These are phyloP conservation scores for Epichloe coenophiala DNA, from an alignment of 2,329 filamentous ascomycete genomes.

Conservation along the genomic window DNA sequence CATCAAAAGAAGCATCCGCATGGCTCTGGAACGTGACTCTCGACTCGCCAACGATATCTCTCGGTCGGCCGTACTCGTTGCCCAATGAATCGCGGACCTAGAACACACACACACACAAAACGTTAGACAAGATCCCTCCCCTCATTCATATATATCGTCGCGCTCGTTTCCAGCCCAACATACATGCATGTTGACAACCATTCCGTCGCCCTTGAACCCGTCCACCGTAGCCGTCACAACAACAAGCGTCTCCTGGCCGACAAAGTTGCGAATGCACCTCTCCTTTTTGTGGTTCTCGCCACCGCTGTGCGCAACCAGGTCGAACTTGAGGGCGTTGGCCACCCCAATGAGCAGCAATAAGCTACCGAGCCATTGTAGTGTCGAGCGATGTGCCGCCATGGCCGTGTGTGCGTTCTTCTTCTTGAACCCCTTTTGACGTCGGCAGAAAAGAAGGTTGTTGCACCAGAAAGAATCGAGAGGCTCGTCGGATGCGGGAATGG, in stretches of 20 bases:
- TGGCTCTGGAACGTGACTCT: constrained; percentile 90
- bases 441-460: constrained; percentile 5
- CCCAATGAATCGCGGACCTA: constrained; percentile 91
- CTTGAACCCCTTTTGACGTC: background rate
- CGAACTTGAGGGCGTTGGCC: constrained; percentile 75
- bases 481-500: background rate
- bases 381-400: constrained; percentile 37
- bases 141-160: background rate
- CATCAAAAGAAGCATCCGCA: constrained; percentile 83
- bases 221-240: constrained; percentile 84
- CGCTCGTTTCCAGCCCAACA: constrained; percentile 16
- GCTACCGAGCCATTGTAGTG: constrained; percentile 46
- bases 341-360: constrained; percentile 41
- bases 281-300: constrained; percentile 44
- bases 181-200: constrained; percentile 89
- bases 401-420: background rate
- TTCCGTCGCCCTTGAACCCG: constrained; percentile 81
- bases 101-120: background rate
- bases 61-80: constrained; percentile 88
- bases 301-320: constrained; percentile 56
- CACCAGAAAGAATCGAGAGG: background rate
- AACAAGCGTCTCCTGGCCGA: constrained; percentile 79
- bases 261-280: constrained; percentile 94
- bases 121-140: too few relatives aligned
- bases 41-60: constrained; percentile 83